Base-by-base conservation (phyloP, 768 basidiomycete species). In the Phylloporus arenicola region DNA sequence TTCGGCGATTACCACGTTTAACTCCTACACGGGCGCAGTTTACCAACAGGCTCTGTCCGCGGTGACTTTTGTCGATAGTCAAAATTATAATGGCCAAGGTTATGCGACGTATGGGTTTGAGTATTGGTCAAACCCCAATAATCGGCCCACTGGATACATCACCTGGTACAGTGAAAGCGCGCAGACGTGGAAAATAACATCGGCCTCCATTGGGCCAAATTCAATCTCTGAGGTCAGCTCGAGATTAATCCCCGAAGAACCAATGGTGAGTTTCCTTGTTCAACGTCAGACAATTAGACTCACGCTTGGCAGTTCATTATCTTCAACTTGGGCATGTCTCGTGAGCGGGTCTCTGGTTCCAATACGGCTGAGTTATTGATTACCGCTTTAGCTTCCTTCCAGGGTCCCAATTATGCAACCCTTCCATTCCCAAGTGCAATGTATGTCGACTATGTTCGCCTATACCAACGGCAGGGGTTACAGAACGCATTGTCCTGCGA, bases 381-480 rank as follows among this genome's bases (percentile, higher is more conserved):
- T n/a, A 17, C n/a, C 34, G 33, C 25, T 24, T 17, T 49, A 77
- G 75, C 82, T 3, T 74, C 75, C 35, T 92, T 94, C 75, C 88
- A 92, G 61, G 57, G 65, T 43, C 80, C 81, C 50, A 84, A 93
- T 67, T 92, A 75, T 60, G 72, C 72, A 56, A 72, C 90, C 60
- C 71, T 97, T 47, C 60, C 66, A 42, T 95, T 92, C 75, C 95
- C 94, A 0, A 74, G 78, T 7, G 71, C 77, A 52, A 88, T 95
- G 88, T 80, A 79, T 52, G 70, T 98, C 55, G 95, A 97, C 67
- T 97, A 96, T 58, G 79, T 99, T 20, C 83, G 92, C 33, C 77
- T 94, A 45, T 91, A 92, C 58, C 93, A 96, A 70, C 80, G 85
- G 31, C 64, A 80, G 19, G 92, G 85, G 9, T 63, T 80, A n/a